Conservation (phyloP, 2,329 filamentous ascomycete species). For the Phoma herbarum region DNA sequence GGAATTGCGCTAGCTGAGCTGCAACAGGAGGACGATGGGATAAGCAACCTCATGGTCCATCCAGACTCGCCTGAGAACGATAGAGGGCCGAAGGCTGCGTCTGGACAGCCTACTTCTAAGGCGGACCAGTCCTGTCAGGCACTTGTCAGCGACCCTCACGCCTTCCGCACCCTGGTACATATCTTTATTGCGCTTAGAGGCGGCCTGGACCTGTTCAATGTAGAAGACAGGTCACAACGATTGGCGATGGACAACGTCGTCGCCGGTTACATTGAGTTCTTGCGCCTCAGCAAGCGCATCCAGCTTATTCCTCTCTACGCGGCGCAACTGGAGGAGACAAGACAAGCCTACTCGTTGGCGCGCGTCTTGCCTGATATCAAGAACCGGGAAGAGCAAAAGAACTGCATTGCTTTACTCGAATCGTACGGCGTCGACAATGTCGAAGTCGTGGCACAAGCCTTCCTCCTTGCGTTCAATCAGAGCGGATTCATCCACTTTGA, state of each 20-base stretch:
- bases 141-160: constrained; percentile 53
- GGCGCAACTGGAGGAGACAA: constrained; percentile 73
- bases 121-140: constrained; percentile 40
- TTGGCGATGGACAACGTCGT: constrained; percentile 75
- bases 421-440: constrained; percentile 76
- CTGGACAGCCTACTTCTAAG: constrained; percentile 30
- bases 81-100: constrained; percentile 30
- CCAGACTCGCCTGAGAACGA: constrained; percentile 35
- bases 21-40: constrained; percentile 40
- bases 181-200: constrained; percentile 70
- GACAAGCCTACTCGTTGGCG: constrained; percentile 75
- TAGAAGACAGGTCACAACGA: constrained; percentile 34
- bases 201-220: constrained; percentile 51
- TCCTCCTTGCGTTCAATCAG: constrained; percentile 52
- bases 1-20: constrained; percentile 55
- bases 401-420: constrained; percentile 77
- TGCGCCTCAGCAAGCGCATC: constrained; percentile 76
- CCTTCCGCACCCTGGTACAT: constrained; percentile 57
- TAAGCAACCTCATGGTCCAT: constrained; percentile 43
- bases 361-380: constrained; percentile 78
- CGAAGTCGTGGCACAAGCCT: constrained; percentile 76
- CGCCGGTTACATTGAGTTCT: constrained; percentile 80
- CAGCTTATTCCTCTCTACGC: constrained; percentile 89
- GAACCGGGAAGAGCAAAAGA: constrained; percentile 69
- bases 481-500: constrained; percentile 41